Base-by-base conservation (phyloP, 2,329 filamentous ascomycete genomes). In the Septoria petroselini region DNA sequence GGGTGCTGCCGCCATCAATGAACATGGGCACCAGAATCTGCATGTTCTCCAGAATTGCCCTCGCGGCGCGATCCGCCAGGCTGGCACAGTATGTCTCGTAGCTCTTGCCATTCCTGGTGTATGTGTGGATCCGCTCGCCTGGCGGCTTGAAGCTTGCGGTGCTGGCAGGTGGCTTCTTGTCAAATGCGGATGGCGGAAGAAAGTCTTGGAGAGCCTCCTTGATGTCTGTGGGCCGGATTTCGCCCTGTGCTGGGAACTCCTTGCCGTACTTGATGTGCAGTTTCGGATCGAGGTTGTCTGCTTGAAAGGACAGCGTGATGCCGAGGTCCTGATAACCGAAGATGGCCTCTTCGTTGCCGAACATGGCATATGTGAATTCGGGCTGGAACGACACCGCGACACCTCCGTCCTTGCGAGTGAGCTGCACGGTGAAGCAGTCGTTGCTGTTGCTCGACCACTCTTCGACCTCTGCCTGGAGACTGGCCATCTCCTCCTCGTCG, bases 331-430 rank as follows among this genome's bases (percentile, higher is more conserved):
- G 84, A 75, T 96, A 95, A 30, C 91, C 91, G 62, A 95, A 91
- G 57, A 97, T 91, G 23, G 79, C 80, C 70, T 98, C 90, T 7
- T 93, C 85, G n/a, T 97, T 86, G 63, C 89, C 89, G 61, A 97
- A 96, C 57, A 98, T 86, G 1, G 88, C 76, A 69, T 97, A 95
- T 14, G 91, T 96, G 68, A 91, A 94, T 64, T 81, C 80, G 0
- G 93, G 94, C 53, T 88, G 78, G 69, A 98, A 97, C 3, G 59
- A 42, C 7, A 53, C 48, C 9, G 49, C 47, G 30, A 75, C 74
- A 6, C 70, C 70, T 14, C 73, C 68, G 4, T 73, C 70, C 8
- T 79, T 74, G 33, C 73, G 72, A 14, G 81, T 71, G 29, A 87
- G 75, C 44, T 79, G 81, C 61, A 89, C 76, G 45, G 72, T 74